Evolutionary conservation across 2,329 filamentous ascomycete species (phyloP), one percentile per base, ranked within the genome.

Genomic region (Coleophoma crateriformis): DNA sequence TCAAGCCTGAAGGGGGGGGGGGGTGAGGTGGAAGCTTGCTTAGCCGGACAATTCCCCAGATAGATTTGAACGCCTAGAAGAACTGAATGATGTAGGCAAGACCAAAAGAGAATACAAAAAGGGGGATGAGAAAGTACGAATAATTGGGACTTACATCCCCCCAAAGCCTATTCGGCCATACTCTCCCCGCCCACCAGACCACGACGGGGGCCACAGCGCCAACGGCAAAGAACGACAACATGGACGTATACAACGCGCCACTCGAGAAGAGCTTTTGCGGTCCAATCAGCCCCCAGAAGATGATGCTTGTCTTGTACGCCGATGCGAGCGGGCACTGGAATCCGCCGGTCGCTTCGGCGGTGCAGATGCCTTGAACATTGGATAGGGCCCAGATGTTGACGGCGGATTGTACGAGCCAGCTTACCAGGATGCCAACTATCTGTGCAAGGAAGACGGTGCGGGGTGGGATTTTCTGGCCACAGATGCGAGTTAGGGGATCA

Each of bases 291-390:
- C 72, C 82, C 82, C 82, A 86, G 55, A 86, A 84, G 33, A 85
- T 76, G 0, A 79, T 83, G 1, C 81, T 80, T 69, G 50, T 47
- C 42, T 82, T 85, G 64, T 85, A 85, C 33, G 83, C 79, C 8
- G 75, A 72, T 3, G 79, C 81, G 4, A 79, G 79, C 0, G 82
- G 81, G 52, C 82, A 86, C 2, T 78, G 81, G 57, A 85, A 86
- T 56, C 78, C 77, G 47, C 82, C 73, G 10, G 69, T 65, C 55
- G 83, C 79, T 6, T 51, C 49, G 3, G 58, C 56, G 1, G 62
- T 62, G 55, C 75, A 78, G 27, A 76, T 64, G 8, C 66, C 64
- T 7, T 69, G 64, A 44, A 78, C 73, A 42, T 69, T 67, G 6
- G 68, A 71, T 33, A 77, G 64, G 45, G 74, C 69, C 58, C 73